Evolutionary conservation across 768 basidiomycete genomes (phyloP), one percentile per base, ranked within the genome.

Genomic region (Polyporus arcularius): DNA sequence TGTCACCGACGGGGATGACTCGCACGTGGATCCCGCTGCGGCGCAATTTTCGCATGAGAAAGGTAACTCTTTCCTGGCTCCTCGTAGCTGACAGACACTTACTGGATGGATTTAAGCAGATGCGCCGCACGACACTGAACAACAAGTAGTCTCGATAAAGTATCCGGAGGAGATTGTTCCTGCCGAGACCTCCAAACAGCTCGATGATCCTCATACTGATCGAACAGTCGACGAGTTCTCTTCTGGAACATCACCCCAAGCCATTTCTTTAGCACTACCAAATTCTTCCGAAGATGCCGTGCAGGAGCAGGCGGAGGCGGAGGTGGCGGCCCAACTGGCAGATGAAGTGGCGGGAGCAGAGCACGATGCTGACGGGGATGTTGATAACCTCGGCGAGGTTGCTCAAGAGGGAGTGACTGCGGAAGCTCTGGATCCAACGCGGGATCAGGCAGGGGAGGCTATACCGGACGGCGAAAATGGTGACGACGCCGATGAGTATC

Each of bases 1-100:
- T 26, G n/a, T 75, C n/a, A 60, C 59, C 30, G 62, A 59, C 26
- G 59, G 54, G 6, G 72, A 64, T 16, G 66, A 61, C n/a, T 58
- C 28, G 9, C 53, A 57, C 28, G 10, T 5, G 12, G 53, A 39
- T 21, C 56, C 50, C 9, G 31, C 26, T 3, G 39, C 35, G n/a
- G 53, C 10, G 59, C 18, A 9, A 60, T 64, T 53, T 2, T 28
- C 32, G 18, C 16, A 68, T 58, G 66, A 60, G 12, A 55, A 64
- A 18, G 67, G 69, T 58, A 55, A 72, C 70, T 70, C 16, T 38
- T 6, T 11, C 3, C n/a, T 21, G 6, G 7, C 7, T 35, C 7
- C 11, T 35, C 7, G 35, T 35, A 11, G 11, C 35, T 11, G 35
- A 7, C 35, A 11, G 35, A 35, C 7, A 35, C 35, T 6, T 6